A percentile compares a stretch with the other conserved stretches of the same genome.
Evolutionary conservation across 306 rosid species (phyloP).

Genomic region (Quercus dentata): DNA sequence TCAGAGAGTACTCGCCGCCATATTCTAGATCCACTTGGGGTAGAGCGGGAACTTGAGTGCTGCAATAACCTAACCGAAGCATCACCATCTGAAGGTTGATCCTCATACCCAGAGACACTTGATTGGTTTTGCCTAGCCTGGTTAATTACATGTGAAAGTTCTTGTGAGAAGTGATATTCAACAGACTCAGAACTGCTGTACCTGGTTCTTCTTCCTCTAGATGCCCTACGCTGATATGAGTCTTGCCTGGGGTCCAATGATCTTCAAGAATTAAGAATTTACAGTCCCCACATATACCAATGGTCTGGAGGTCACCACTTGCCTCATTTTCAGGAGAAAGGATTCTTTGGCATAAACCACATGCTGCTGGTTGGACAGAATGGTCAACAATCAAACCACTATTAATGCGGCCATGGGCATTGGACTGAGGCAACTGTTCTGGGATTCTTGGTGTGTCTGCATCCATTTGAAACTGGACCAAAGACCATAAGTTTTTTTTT

Average conservation of each 20-base stretch:
- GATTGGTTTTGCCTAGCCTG: constrained; percentile 45
- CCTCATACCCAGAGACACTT: constrained; percentile 42
- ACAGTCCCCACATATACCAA: constrained; percentile 77
- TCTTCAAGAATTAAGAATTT: constrained; percentile 83
- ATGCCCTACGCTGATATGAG: constrained; percentile 32
- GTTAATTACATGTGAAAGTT: constrained; percentile 44
- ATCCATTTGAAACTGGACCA: constrained; percentile 57
- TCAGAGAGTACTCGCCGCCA: constrained; percentile 68
- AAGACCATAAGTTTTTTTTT: constrained; percentile 3
- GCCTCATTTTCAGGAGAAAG: constrained; percentile 48
- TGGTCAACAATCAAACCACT: constrained; percentile 17
- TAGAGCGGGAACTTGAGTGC: constrained; percentile 53
- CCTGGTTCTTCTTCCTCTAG: constrained; percentile 59
- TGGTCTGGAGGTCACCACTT: constrained; percentile 33
- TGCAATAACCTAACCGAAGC: constrained; percentile 40
- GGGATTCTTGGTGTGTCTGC: constrained; percentile 35
- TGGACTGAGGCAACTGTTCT: constrained; percentile 27
- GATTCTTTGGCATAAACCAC: constrained; percentile 62
- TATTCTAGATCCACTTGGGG: constrained; percentile 71
- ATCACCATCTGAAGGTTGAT: constrained; percentile 48
- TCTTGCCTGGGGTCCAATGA: constrained; percentile 35
- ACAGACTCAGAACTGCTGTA: constrained; percentile 61
- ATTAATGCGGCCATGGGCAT: constrained; percentile 18
- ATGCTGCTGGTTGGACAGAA: constrained; percentile 35
- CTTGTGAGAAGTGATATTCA: constrained; percentile 48